phyloP scores from a whole-genome alignment of 2,329 filamentous ascomycete species.

The Bertia moriformis region DNA sequence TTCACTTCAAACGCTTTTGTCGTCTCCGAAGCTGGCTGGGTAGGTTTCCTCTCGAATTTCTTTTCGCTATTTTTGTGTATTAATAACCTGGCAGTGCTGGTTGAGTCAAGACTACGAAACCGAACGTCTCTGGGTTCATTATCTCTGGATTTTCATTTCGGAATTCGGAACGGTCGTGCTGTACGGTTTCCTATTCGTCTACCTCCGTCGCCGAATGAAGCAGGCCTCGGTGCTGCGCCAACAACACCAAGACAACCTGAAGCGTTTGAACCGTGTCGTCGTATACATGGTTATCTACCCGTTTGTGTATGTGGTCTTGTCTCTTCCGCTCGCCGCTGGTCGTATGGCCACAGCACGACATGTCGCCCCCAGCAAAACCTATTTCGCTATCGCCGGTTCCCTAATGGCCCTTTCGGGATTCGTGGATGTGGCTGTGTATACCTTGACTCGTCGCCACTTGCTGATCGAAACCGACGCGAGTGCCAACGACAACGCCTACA shows the following conservation, averaged over 20 bases:
- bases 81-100: slow-evolving; percentile 27
- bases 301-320: slow-evolving; percentile 1
- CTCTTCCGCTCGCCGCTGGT: slow-evolving; percentile 11
- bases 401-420: slow-evolving; percentile 43
- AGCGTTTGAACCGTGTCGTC: slow-evolving; percentile 22
- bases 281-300: slow-evolving; percentile 30
- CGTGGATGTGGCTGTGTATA: slow-evolving; percentile 42
- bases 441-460: slow-evolving; percentile 37
- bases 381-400: slow-evolving; percentile 34
- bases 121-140: slow-evolving; percentile 32
- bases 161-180: slow-evolving; percentile 33
- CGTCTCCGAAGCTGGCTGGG: slow-evolving; percentile 32
- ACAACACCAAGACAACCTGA: slow-evolving; percentile 18
- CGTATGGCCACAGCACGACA: slow-evolving; percentile 23
- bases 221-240: slow-evolving; percentile 17
- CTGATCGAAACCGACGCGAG: slow-evolving; percentile 31
- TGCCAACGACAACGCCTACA: slow-evolving; percentile 15
- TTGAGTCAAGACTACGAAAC: slow-evolving; percentile 22
- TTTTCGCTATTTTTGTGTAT: too few species aligned
- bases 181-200: slow-evolving; percentile 30
- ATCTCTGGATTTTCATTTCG: slow-evolving; percentile 35
- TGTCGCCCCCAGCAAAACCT: slow-evolving; percentile 16
- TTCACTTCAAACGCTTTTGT: slow-evolving; percentile 24
- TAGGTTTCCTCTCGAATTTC: slow-evolving; percentile 11
- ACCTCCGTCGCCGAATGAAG: slow-evolving; percentile 26